Evolutionary conservation across 2,329 filamentous ascomycete genomes (phyloP).

Genomic region (Exophiala spinifera): DNA sequence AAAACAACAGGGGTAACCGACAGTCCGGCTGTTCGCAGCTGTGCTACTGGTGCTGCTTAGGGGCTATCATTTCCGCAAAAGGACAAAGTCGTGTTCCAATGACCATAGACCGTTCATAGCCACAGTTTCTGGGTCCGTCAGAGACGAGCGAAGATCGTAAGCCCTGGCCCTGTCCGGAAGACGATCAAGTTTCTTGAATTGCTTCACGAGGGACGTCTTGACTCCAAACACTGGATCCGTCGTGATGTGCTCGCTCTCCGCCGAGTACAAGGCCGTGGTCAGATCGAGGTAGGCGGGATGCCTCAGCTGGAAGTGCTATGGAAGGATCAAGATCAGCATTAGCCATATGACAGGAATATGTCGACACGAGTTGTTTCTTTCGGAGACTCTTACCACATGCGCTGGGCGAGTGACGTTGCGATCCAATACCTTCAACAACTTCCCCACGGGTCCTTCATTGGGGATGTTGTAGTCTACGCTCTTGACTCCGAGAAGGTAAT

Average conservation of each 20-base stretch:
- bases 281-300: conserved; percentile 56
- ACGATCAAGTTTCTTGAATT: conserved; percentile 40
- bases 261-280: conserved; percentile 58
- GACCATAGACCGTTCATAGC: conserved; percentile 29
- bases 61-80: neutral
- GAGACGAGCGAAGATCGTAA: neutral
- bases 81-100: conserved; percentile 13
- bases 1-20: neutral
- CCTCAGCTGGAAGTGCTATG: conserved; percentile 44
- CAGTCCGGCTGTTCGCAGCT: too few relatives aligned
- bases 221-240: conserved; percentile 62
- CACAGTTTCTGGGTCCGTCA: neutral
- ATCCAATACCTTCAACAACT: conserved; percentile 54
- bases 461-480: conserved; percentile 18
- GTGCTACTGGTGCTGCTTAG: too few relatives aligned
- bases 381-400: conserved; percentile 45
- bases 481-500: conserved; percentile 12
- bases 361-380: neutral
- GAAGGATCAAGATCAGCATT: too few relatives aligned
- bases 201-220: conserved; percentile 58
- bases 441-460: conserved; percentile 45
- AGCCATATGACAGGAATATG: too few relatives aligned
- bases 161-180: neutral
- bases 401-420: conserved; percentile 59
- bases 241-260: conserved; percentile 55